These are phyloP conservation scores for Ceratocystis alfenasii DNA, from an alignment of 2,329 filamentous ascomycete species.

Conservation along the genomic window DNA sequence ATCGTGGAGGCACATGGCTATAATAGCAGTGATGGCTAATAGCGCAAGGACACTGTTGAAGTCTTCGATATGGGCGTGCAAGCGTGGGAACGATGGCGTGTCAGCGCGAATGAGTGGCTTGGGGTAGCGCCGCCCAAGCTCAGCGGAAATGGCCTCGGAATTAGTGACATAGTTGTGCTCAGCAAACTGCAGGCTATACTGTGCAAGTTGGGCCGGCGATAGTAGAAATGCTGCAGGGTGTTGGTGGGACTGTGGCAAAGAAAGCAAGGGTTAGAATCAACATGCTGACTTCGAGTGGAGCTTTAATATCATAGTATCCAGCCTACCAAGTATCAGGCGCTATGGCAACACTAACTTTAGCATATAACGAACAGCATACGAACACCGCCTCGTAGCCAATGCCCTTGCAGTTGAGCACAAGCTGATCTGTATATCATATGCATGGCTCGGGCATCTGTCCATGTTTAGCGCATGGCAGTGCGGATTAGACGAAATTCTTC, in stretches of 20 bases:
- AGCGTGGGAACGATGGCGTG: slow-evolving; percentile 36
- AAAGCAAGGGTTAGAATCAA: slow-evolving; percentile 6
- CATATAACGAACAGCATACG: slow-evolving; percentile 28
- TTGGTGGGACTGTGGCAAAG: neutral
- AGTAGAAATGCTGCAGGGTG: slow-evolving; percentile 32
- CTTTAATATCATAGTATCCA: slow-evolving; percentile 54
- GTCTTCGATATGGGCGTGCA: slow-evolving; percentile 31
- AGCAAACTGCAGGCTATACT: slow-evolving; percentile 42
- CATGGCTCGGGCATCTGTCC: neutral
- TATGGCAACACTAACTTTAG: neutral
- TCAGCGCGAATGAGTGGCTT: slow-evolving; percentile 47
- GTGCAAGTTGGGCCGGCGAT: slow-evolving; percentile 36
- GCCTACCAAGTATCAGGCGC: slow-evolving; percentile 29
- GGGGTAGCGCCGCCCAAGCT: slow-evolving; percentile 48
- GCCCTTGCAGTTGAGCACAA: slow-evolving; percentile 55
- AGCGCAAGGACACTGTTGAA: slow-evolving; percentile 30
- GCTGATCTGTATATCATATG: slow-evolving; percentile 39
- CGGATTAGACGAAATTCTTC: slow-evolving; percentile 43
- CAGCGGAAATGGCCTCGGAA: slow-evolving; percentile 45
- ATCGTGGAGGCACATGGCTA: slow-evolving; percentile 39
- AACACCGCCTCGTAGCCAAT: slow-evolving; percentile 57
- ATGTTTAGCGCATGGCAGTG: neutral
- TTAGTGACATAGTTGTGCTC: slow-evolving; percentile 53
- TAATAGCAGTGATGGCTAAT: slow-evolving; percentile 39
- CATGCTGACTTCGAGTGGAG: slow-evolving; percentile 44